Percentiles rank a stretch among this genome's conserved stretches.
These are phyloP conservation scores for Gossypium ekmanianum DNA, from an alignment of 345 rosid genomes.

Conservation along the genomic window DNA sequence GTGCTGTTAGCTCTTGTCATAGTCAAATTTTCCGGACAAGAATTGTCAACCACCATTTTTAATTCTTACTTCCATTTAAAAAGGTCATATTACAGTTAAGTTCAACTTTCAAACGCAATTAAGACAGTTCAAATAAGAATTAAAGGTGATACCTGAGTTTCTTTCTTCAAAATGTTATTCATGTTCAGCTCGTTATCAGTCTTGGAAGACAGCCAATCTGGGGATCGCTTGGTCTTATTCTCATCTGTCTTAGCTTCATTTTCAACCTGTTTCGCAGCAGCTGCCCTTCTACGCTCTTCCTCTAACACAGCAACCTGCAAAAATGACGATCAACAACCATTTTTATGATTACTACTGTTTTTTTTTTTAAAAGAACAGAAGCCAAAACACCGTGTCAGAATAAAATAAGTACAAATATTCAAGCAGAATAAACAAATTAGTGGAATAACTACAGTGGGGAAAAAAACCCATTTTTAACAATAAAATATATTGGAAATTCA, in stretches of 20 bases:
- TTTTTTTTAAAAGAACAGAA: not conserved
- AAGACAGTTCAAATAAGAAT: not conserved
- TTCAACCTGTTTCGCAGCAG: slow-evolving; percentile 31
- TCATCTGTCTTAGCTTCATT: slow-evolving; percentile 40
- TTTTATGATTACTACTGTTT: not conserved
- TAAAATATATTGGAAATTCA: not conserved
- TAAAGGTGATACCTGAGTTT: slow-evolving; percentile 32
- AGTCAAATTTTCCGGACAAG: not conserved
- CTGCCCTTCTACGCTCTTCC: slow-evolving; percentile 39
- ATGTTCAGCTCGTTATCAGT: slow-evolving; percentile 29
- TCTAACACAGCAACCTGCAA: slow-evolving; percentile 67
- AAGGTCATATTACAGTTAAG: not conserved
- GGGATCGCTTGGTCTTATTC: slow-evolving; percentile 32
- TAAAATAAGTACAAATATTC: not conserved
- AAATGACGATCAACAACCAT: not conserved
- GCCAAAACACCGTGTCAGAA: not conserved
- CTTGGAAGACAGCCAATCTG: slow-evolving; percentile 27
- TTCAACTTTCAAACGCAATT: not conserved
- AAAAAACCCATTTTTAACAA: not conserved
- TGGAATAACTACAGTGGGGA: not conserved
- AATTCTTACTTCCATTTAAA: not conserved
- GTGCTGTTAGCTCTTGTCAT: not conserved
- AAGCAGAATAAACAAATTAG: not conserved
- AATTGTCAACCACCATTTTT: not conserved
- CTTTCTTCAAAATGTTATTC: slow-evolving; percentile 27